These are phyloP conservation scores for Melanopsichium pennsylvanicum DNA, from an alignment of 1,284 basidiomycete species.

Conservation along the genomic window DNA sequence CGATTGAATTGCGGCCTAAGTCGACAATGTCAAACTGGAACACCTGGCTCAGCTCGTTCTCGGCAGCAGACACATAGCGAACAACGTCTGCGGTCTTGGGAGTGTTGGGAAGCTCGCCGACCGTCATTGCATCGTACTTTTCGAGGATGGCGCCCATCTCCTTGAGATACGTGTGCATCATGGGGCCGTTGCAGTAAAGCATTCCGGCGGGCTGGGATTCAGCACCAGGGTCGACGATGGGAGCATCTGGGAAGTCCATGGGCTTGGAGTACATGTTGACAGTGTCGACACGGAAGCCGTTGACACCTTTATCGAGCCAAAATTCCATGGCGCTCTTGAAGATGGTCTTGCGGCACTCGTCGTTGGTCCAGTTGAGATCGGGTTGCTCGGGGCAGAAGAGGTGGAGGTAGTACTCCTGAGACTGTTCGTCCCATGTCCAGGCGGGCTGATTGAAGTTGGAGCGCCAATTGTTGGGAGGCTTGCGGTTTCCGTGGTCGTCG, in stretches of 20 bases:
- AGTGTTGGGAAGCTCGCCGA: slow-evolving; percentile 71
- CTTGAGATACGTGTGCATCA: slow-evolving; percentile 74
- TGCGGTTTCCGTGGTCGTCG: slow-evolving; percentile 67
- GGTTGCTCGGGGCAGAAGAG: slow-evolving; percentile 77
- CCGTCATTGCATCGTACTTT: slow-evolving; percentile 71
- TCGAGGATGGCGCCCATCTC: slow-evolving; percentile 71
- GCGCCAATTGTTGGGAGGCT: slow-evolving; percentile 77
- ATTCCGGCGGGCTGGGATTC: slow-evolving; percentile 72
- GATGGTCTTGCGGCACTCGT: slow-evolving; percentile 70
- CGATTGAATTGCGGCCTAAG: slow-evolving; percentile 66
- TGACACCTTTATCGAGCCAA: slow-evolving; percentile 78
- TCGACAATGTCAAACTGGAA: slow-evolving; percentile 76
- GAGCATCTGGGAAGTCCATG: slow-evolving; percentile 62
- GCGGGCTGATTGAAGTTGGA: slow-evolving; percentile 76
- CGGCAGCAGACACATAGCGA: slow-evolving; percentile 72
- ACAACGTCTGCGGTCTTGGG: slow-evolving; percentile 69
- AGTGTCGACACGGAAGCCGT: slow-evolving; percentile 72
- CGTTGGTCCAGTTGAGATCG: slow-evolving; percentile 81
- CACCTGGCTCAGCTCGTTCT: slow-evolving; percentile 72
- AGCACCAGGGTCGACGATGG: slow-evolving; percentile 69
- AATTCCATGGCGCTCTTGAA: slow-evolving; percentile 74
- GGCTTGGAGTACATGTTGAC: slow-evolving; percentile 63
- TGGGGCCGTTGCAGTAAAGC: slow-evolving; percentile 55
- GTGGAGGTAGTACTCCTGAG: slow-evolving; percentile 79
- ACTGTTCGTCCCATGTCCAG: slow-evolving; percentile 77